Evolutionary conservation across 208 protist species (phyloP), one percentile per base, ranked within the genome.

Genomic region (Hexamita inflata): DNA sequence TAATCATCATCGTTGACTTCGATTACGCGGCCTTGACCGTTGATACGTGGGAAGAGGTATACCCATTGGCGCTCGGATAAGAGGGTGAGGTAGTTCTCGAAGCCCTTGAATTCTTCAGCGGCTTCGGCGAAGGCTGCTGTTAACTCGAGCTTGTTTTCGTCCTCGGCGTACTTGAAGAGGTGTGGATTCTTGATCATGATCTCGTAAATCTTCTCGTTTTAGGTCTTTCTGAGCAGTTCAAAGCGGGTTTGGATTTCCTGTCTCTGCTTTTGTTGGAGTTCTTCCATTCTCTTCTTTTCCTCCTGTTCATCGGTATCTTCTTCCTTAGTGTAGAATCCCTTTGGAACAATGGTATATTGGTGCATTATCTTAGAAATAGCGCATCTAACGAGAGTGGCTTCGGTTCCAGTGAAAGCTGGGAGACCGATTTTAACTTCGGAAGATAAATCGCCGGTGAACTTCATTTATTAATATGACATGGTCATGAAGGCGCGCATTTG

Each of bases 21-120:
- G 15, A 15, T 9, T 49, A 45, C 64, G 42, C 64, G 64, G 64
- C 64, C 64, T 49, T 70, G 35, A 15, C 64, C 64, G n/a, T 2
- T 70, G 64, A 70, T 70, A 28, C 64, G 9, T 29, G 64, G 64
- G 11, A 70, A 34, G 4, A 70, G n/a, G 35, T 70, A 70, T 24
- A 9, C 4, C 64, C 64, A 70, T n/a, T 70, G 4, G 11, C 9
- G 4, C 9, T 7, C 19, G 38, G 4, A 32, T 70, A 70, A n/a
- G 11, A 70, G 38, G 40, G n/a, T 2, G 7, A 15, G 4, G 2
- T 9, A 15, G 64, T 13, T n/a, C 11, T 40, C 38, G 38, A 45
- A 70, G 9, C 64, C 64, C 15, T 35, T 40, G 38, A 70, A 70
- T n/a, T 70, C 64, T 38, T 70, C 64, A 11, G 2, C n/a, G 64